Evolutionary conservation across 805 yeast genomes (phyloP), one percentile per base, ranked within the genome.

Genomic region (Wilhelminamyces savonicus): DNA sequence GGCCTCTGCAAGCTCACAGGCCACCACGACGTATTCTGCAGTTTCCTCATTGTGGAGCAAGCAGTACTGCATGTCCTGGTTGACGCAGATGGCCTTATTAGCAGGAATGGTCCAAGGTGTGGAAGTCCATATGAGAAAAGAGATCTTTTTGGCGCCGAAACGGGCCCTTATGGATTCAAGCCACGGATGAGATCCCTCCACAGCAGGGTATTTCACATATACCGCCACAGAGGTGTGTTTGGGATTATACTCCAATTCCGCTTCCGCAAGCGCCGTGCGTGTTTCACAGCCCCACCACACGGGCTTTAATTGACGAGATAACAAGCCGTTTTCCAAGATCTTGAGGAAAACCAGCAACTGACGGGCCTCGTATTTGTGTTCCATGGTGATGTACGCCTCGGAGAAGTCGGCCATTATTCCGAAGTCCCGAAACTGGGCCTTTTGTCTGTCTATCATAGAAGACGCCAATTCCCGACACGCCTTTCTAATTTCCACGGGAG

Each of bases 211-310:
- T 41, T 73, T 76, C 6, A 82, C 75, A 48, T 69, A 78, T 0
- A 74, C 76, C 3, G 95, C 80, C 4, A 63, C 71, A 0, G 94
- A 82, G 24, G 48, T 62, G 52, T 86, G 95, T 11, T 66, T 48
- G 13, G 74, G 75, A 29, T 82, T 82, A 54, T 92, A 92, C 48
- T 90, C 96, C 34, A 92, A 66, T 52, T 92, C 99, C 13, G 96
- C 90, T 55, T 92, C 99, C 0, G 98, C 98, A 38, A 92, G 62
- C 0, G 97, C 97, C 0, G 98, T 88, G 34, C 76, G 73, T 3
- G 95, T 84, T 48, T 88, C 96, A 39, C 90, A 80, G 1, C 97
- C 94, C 97, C 97, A 92, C 68, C 81, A 92, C 1, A 94, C 97
- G 0, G 99, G 99, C 50, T 87, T 87, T 44, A 81, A 75, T 49